phyloP scores from a whole-genome alignment of 2,329 filamentous ascomycete species.

The Cryoendolithus antarcticus region DNA sequence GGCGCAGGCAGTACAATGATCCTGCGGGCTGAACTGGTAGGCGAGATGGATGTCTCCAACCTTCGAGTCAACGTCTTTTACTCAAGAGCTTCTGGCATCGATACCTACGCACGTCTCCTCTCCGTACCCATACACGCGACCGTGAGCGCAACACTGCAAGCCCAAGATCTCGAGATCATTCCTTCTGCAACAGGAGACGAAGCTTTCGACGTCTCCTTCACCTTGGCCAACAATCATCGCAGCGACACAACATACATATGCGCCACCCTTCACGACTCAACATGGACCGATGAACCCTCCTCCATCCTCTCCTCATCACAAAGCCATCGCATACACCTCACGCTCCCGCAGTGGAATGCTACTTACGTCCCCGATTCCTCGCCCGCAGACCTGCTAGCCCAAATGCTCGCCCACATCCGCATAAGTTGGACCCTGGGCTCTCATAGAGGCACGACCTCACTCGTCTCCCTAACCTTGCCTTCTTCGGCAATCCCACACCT shows the following conservation, averaged over 20 bases:
- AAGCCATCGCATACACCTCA: slow-evolving; percentile 10
- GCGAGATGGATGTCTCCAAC: slow-evolving; percentile 70
- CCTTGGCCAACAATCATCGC: slow-evolving; percentile 84
- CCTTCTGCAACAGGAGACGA: slow-evolving; percentile 43
- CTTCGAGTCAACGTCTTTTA: slow-evolving; percentile 79
- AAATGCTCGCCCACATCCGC: slow-evolving; percentile 10
- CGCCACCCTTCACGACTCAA: slow-evolving; percentile 4
- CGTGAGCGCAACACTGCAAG: slow-evolving; percentile 80
- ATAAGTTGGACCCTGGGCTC: slow-evolving; percentile 12
- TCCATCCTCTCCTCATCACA: slow-evolving; percentile 12
- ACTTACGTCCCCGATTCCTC: slow-evolving; percentile 6
- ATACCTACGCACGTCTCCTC: slow-evolving; percentile 27
- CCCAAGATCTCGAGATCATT: slow-evolving; percentile 66
- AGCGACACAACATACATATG: slow-evolving; percentile 47
- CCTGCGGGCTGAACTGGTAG: slow-evolving; percentile 74
- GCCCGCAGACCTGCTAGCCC: slow-evolving; percentile 6
- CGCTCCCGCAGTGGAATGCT: slow-evolving; percentile 2
- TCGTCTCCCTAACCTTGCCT: slow-evolving; percentile 9
- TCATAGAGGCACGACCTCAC: slow-evolving; percentile 11
- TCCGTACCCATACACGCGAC: slow-evolving; percentile 73
- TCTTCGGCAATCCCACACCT: slow-evolving; percentile 8
- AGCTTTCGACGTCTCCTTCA: slow-evolving; percentile 68
- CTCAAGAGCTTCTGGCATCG: slow-evolving; percentile 7
- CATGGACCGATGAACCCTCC: slow-evolving; percentile 1
- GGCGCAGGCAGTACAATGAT: slow-evolving; percentile 37